Evolutionary conservation across 768 basidiomycete species (phyloP).

Genomic region (Mycena amicta): DNA sequence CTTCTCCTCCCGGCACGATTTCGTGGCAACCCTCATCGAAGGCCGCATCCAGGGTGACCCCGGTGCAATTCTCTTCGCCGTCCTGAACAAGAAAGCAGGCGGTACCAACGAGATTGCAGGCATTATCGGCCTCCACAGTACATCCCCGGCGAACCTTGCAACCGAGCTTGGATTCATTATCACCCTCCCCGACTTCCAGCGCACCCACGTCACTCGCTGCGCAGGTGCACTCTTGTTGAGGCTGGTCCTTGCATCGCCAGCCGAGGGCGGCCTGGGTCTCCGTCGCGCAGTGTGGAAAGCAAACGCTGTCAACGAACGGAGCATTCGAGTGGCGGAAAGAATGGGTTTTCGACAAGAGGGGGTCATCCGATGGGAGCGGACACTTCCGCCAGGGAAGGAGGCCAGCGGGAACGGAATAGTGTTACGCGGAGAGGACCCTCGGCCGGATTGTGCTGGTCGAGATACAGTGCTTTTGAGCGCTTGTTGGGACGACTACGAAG

Average conservation of each 20-base stretch:
- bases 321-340: constrained; percentile 53
- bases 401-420: constrained; percentile 37
- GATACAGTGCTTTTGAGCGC: background rate
- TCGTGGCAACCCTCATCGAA: constrained; percentile 37
- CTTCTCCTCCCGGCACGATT: constrained; percentile 39
- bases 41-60: constrained; percentile 38
- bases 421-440: constrained; percentile 32
- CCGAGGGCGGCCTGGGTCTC: constrained; percentile 50
- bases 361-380: constrained; percentile 54
- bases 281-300: constrained; percentile 67
- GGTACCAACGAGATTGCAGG: constrained; percentile 55
- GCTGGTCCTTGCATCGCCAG: constrained; percentile 45
- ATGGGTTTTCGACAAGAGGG: constrained; percentile 65
- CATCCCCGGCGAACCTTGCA: constrained; percentile 41
- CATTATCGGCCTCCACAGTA: constrained; percentile 51
- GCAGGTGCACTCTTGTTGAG: constrained; percentile 53
- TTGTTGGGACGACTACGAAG: background rate
- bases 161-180: constrained; percentile 61
- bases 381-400: constrained; percentile 43
- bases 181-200: constrained; percentile 59
- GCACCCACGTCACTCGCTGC: constrained; percentile 64
- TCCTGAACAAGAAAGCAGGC: constrained; percentile 50
- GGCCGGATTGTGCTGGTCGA: background rate
- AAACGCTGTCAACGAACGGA: constrained; percentile 48
- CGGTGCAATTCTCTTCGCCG: constrained; percentile 46